A percentile compares a stretch with the other conserved stretches of the same genome.
phyloP scores from a whole-genome alignment of 768 basidiomycete species.

The Dacryopinax primogenitus region DNA sequence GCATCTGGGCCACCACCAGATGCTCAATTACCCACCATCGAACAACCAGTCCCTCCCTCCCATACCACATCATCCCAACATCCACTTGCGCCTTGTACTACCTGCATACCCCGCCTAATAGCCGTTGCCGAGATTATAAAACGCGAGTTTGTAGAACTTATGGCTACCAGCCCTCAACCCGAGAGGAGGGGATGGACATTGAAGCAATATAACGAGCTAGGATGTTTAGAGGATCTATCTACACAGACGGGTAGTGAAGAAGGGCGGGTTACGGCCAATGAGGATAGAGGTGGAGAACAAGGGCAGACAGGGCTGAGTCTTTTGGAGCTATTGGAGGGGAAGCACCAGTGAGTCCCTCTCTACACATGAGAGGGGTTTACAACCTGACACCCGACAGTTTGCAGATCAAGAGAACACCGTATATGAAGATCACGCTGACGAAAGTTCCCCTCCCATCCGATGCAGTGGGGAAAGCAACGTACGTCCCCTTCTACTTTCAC shows the following conservation, averaged over 20 bases:
- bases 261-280: not conserved
- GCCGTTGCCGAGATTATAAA: conserved; percentile 76
- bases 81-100: conserved; percentile 18
- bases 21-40: not conserved
- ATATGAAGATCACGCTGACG: conserved; percentile 53
- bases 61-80: not conserved
- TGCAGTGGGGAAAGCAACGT: not conserved
- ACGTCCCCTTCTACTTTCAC: not conserved
- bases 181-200: conserved; percentile 22
- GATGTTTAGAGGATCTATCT: conserved; percentile 37
- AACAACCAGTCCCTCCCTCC: not conserved
- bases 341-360: conserved; percentile 41
- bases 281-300: conserved; percentile 18
- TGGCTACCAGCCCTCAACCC: not conserved
- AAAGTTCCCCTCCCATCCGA: not conserved
- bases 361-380: conserved; percentile 4
- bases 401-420: conserved; percentile 46
- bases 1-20: not conserved
- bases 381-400: conserved; percentile 30
- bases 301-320: conserved; percentile 18
- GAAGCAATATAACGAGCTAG: conserved; percentile 66
- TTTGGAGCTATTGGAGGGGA: conserved; percentile 34
- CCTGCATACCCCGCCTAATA: conserved; percentile 48
- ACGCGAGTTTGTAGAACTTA: conserved; percentile 42
- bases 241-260: too few relatives aligned